Base-by-base conservation (phyloP, 805 yeast genomes). In the Schwanniomyces vanrijiae region DNA sequence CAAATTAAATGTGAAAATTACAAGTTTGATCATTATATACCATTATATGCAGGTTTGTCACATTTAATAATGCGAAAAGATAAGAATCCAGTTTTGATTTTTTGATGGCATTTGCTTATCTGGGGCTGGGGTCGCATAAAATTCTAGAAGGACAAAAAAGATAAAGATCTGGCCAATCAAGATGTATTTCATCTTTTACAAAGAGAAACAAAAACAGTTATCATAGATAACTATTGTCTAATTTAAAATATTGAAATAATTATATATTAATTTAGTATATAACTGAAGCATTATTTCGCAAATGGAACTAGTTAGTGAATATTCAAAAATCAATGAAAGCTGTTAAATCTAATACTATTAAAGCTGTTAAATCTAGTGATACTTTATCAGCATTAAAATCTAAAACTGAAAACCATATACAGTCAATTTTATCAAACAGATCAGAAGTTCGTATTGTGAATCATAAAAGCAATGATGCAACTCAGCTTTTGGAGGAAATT, bases 401-500 rank as follows among this genome's bases (percentile, higher is more conserved):
- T n/a, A 42, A 43, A 29, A 37, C 57, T 16, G 46, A 38, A 11
- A 40, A 42, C 28, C 51, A 54, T 24, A 48, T 51, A 34, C 44
- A 42, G 34, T 29, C 39, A 3, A 52, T 54, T 3, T 39, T 45
- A 11, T 54, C 58, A 3, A 45, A 53, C 40, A 51, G 58, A 37
- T 58, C 64, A 3, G 63, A 61, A 37, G 50, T 59, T 2, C 47
- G 65, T 37, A 45, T 47, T 14, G 59, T 61, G 2, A 52, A 59
- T 33, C 58, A 58, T 3, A 22, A 43, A 2, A 60, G 56, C 1
- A 46, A 28, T 3, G 50, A 50, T 43, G 64, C 59, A 48, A 57
- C 38, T 4, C 58, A 55, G 22, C 53, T 59, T 18, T 64, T 78
- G 48, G 77, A 73, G 14, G 81, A 81, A 51, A 78, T 86, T 45